Evolutionary conservation across 441 rosid genomes (phyloP), one percentile per base, ranked within the genome.

Genomic region (Erodium chrysanthum): DNA sequence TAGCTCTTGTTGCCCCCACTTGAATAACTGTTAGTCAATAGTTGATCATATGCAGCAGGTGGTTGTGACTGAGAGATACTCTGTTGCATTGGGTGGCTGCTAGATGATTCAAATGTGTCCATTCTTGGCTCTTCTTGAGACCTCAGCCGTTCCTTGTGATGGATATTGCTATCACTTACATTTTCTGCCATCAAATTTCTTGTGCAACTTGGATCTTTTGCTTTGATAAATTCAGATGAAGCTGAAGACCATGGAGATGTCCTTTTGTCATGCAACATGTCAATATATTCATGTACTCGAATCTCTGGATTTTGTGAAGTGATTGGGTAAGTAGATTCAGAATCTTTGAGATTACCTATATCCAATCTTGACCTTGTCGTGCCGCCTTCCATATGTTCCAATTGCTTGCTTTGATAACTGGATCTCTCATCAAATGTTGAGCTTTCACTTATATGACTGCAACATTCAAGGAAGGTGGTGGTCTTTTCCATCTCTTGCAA

Each of bases 221-320:
- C 77, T 56, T 68, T 70, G 56, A 37, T 64, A 65, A 69, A 70
- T 73, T 70, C 79, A 21, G 85, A 78, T 75, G 83, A 75, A 56
- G 79, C 72, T 71, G 91, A 73, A 66, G 81, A 77, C 83, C 78
- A 72, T 54, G 85, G 80, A 76, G 82, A 76, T 66, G 72, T 76
- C 73, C 80, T 76, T 69, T 86, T 92, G 72, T 80, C 84, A 29
- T 76, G 78, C 66, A 70, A 67, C 54, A 69, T 69, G 35, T 81
- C 82, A 64, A 68, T 75, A 65, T 71, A 73, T 66, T 80, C 84
- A 54, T 40, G 68, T 61, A 48, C 74, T 66, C 56, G 80, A 64
- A 62, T 65, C 68, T 72, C 69, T 67, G 70, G 73, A 72, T 69
- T 73, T 65, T 68, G 75, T 21, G 66, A 68, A 78, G 71, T 68